Evolutionary conservation across 345 rosid genomes (phyloP).

Genomic region (Salix exigua): DNA sequence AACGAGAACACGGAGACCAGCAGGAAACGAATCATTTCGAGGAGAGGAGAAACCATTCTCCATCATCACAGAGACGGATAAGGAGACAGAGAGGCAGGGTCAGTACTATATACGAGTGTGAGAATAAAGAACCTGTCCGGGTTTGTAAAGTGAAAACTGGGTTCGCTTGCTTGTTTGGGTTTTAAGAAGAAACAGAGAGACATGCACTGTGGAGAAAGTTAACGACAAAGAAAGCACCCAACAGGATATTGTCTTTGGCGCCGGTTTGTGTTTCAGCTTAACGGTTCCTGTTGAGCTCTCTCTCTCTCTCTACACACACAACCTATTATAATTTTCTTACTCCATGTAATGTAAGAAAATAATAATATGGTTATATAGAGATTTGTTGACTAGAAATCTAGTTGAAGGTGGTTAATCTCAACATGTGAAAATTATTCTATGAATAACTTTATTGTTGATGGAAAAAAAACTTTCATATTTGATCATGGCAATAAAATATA

Average conservation of each 20-base stretch:
- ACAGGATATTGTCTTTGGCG: slow-evolving; percentile 48
- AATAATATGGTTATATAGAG: no score
- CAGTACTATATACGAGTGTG: background rate
- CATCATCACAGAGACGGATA: slow-evolving; percentile 22
- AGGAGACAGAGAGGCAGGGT: background rate
- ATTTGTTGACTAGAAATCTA: no score
- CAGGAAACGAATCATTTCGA: slow-evolving; percentile 55
- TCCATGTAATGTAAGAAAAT: no score
- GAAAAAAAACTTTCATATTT: no score
- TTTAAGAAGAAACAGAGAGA: slow-evolving; percentile 10
- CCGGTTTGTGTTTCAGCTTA: slow-evolving; percentile 20
- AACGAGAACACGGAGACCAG: slow-evolving; percentile 90
- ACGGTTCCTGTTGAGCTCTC: slow-evolving; percentile 38
- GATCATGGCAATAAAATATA: no score
- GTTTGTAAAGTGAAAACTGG: slow-evolving; percentile 19
- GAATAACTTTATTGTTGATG: no score
- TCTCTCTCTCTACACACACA: no score
- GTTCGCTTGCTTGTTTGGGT: background rate
- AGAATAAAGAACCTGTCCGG: background rate
- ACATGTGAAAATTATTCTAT: no score
- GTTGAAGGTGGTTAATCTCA: no score
- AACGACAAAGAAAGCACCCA: background rate
- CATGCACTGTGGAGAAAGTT: background rate
- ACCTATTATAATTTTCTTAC: no score
- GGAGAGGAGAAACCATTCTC: slow-evolving; percentile 73